Conservation (phyloP, 352 stramenopile species). For the Globisporangium uncinulatum region DNA sequence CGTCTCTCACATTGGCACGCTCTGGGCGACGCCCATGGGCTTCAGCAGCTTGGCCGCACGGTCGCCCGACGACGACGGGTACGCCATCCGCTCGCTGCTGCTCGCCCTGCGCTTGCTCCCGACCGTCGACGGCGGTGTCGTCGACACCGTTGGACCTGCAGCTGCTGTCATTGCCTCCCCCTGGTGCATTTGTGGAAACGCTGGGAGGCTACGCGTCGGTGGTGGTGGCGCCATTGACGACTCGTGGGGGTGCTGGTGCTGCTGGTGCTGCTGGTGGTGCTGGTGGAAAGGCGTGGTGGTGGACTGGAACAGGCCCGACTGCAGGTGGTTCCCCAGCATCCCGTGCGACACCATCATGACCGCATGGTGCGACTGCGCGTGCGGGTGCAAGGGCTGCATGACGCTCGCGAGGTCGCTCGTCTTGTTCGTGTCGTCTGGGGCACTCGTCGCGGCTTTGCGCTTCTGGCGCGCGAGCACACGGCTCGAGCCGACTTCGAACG, state of each 20-base stretch:
- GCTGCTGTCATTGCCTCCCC: conserved; percentile 4
- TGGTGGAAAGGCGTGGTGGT: conserved; percentile 10
- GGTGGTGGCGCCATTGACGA: conserved; percentile 1
- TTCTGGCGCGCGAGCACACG: conserved; percentile 81
- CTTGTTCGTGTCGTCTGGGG: conserved; percentile 25
- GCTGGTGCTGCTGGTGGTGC: conserved; percentile 14
- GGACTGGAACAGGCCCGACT: conserved; percentile 17
- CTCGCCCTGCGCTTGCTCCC: conserved; percentile 46
- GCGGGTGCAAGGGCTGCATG: conserved; percentile 24
- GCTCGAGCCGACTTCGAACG: conserved; percentile 81
- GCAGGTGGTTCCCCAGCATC: conserved; percentile 12
- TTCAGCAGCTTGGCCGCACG: conserved; percentile 23
- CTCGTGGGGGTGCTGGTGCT: conserved; percentile 15
- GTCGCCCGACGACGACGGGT: conserved; percentile 4
- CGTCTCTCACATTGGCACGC: background rate
- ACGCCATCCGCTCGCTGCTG: conserved; percentile 14
- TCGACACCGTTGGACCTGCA: conserved; percentile 6
- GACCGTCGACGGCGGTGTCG: conserved; percentile 12
- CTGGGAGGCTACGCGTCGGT: conserved; percentile 28
- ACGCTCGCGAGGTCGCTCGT: conserved; percentile 3
- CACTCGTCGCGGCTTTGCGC: conserved; percentile 60
- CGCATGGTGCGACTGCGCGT: conserved; percentile 19
- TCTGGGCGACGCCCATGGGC: conserved; percentile 10
- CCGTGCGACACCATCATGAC: conserved; percentile 17
- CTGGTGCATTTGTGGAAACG: conserved; percentile 48